phyloP scores from a whole-genome alignment of 176 grass and related monocot species.

The Pontederia paniculata region DNA sequence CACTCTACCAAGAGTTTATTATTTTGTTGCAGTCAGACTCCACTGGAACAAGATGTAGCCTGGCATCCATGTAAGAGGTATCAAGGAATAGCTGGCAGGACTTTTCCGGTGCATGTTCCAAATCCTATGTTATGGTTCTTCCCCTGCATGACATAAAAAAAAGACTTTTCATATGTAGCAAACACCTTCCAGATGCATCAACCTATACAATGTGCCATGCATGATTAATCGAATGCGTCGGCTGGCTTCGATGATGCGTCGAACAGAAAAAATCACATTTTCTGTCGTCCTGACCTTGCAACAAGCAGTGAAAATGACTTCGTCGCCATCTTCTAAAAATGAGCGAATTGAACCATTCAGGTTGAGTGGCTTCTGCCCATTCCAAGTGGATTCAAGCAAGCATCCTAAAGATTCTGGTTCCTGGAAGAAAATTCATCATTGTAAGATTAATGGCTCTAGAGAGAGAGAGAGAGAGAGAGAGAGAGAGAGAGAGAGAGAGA shows the following conservation, averaged over 20 bases:
- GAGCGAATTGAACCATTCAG: slow-evolving; percentile 49
- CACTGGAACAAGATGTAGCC: too few relatives aligned
- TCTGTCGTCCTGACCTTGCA: slow-evolving; percentile 46
- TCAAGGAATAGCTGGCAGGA: slow-evolving; percentile 60
- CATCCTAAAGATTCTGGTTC: slow-evolving; percentile 69
- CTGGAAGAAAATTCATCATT: slow-evolving; percentile 26
- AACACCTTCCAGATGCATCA: background rate
- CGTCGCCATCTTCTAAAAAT: slow-evolving; percentile 89
- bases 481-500: background rate
- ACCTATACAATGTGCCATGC: too few relatives aligned
- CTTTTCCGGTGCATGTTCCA: slow-evolving; percentile 63
- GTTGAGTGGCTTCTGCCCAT: slow-evolving; percentile 50
- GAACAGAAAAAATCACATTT: background rate
- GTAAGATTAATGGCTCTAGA: background rate
- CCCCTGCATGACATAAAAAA: slow-evolving; percentile 19
- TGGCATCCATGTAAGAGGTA: too few relatives aligned
- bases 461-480: background rate
- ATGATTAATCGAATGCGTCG: too few relatives aligned
- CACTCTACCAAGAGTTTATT: too few relatives aligned
- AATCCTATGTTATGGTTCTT: slow-evolving; percentile 80
- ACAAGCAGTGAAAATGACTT: slow-evolving; percentile 74
- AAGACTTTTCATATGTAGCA: background rate
- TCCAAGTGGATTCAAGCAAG: slow-evolving; percentile 91
- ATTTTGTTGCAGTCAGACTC: too few relatives aligned
- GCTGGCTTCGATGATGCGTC: background rate